Evolutionary conservation across 192 early-diverging fungal genomes (phyloP).

Genomic region (Chytriomyces hyalinus): DNA sequence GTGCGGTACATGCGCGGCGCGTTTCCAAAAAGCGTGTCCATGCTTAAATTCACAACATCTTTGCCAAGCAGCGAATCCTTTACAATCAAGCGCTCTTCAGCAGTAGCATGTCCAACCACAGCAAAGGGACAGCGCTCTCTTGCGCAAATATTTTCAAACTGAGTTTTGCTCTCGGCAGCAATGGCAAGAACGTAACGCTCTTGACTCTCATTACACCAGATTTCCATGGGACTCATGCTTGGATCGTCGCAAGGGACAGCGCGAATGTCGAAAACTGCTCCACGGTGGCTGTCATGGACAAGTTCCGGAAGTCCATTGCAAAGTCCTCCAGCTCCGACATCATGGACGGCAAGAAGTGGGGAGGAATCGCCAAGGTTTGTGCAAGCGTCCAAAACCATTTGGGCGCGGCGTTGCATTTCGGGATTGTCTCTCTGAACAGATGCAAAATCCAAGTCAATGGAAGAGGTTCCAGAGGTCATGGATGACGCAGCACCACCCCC

Average conservation of each 20-base stretch:
- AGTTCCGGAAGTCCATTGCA: constrained; percentile 98
- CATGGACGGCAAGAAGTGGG: constrained; percentile 94
- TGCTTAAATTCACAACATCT: constrained; percentile 89
- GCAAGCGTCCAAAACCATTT: constrained; percentile 96
- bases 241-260: constrained; percentile 90
- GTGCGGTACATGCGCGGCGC: constrained; percentile 92
- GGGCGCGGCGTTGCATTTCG: constrained; percentile 97
- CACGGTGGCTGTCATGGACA: constrained; percentile 92
- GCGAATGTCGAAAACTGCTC: constrained; percentile 89
- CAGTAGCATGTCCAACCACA: constrained; percentile 86
- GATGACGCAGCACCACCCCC: constrained; percentile 99
- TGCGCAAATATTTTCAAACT: constrained; percentile 77
- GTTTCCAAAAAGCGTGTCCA: constrained; percentile 96
- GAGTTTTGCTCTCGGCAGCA: constrained; percentile 62
- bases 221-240: constrained; percentile 99
- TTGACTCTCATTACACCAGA: constrained; percentile 99
- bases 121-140: constrained; percentile 94
- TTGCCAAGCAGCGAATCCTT: constrained; percentile 73
- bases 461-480: constrained; percentile 85
- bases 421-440: constrained; percentile 99
- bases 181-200: constrained; percentile 99
- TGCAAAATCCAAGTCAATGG: constrained; percentile 92
- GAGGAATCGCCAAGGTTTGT: constrained; percentile 77
- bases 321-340: constrained; percentile 98
- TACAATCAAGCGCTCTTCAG: constrained; percentile 80